Conservation (phyloP, 108 stramenopile species). For the Skeletonema costatum region DNA sequence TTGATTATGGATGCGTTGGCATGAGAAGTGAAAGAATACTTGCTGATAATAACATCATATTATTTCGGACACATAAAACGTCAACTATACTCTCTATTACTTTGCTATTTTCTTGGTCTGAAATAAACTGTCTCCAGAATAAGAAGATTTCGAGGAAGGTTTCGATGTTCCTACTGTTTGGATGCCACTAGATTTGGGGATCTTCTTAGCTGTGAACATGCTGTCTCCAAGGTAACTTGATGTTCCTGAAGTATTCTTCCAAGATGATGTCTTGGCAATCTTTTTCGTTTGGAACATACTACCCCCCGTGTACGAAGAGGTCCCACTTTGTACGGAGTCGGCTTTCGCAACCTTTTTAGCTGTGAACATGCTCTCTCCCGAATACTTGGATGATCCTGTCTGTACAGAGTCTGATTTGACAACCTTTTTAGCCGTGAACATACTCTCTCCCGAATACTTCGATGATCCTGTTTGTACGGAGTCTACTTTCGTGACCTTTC, state of each 20-base stretch:
- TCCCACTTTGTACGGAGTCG: too few species aligned
- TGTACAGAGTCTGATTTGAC: neutral
- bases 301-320: too few species aligned
- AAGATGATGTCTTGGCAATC: neutral
- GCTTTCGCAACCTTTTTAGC: too few species aligned
- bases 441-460: neutral
- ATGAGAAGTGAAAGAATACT: neutral
- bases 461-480: neutral
- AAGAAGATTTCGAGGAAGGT: neutral
- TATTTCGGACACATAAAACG: neutral
- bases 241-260: neutral
- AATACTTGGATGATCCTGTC: neutral
- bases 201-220: neutral
- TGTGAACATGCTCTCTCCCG: neutral
- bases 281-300: too few species aligned
- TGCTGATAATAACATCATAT: neutral
- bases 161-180: neutral
- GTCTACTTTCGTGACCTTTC: neutral
- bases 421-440: neutral
- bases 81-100: neutral
- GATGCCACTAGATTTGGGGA: neutral
- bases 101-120: neutral
- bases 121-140: neutral
- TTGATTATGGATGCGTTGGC: constrained; percentile 32
- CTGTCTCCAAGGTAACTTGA: neutral